Evolutionary conservation across 768 basidiomycete genomes (phyloP).

Genomic region (Serendipita indica): DNA sequence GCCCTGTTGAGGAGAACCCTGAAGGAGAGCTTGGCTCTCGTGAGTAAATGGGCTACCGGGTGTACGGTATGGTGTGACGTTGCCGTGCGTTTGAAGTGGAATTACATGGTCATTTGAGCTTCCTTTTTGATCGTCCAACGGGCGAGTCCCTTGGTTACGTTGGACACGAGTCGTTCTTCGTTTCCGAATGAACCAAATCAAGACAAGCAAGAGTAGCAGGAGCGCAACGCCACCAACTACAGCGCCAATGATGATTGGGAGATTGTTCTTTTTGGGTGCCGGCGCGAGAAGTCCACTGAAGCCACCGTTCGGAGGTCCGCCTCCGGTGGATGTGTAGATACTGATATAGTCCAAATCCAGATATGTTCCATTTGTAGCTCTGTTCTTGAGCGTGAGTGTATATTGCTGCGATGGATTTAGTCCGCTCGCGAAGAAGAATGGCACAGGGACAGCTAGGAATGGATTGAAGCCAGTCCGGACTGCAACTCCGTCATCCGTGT

Average conservation of each 20-base stretch:
- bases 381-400: background rate
- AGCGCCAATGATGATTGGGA: background rate
- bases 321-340: constrained; percentile 1
- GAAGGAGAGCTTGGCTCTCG: background rate
- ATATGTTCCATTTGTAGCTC: constrained; percentile 1
- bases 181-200: background rate
- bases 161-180: background rate
- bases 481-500: background rate
- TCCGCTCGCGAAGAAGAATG: background rate
- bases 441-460: background rate
- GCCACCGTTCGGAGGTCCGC: constrained; percentile 3
- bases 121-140: background rate
- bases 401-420: background rate
- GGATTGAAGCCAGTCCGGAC: background rate
- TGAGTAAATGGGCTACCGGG: background rate
- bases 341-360: background rate
- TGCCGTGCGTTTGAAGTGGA: background rate
- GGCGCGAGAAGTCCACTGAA: background rate
- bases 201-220: background rate
- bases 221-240: background rate
- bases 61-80: background rate
- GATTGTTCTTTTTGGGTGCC: background rate
- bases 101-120: background rate
- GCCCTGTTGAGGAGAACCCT: background rate
- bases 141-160: background rate